These are phyloP conservation scores for Parafenestella ontariensis DNA, from an alignment of 2,329 filamentous ascomycete species.

Conservation along the genomic window DNA sequence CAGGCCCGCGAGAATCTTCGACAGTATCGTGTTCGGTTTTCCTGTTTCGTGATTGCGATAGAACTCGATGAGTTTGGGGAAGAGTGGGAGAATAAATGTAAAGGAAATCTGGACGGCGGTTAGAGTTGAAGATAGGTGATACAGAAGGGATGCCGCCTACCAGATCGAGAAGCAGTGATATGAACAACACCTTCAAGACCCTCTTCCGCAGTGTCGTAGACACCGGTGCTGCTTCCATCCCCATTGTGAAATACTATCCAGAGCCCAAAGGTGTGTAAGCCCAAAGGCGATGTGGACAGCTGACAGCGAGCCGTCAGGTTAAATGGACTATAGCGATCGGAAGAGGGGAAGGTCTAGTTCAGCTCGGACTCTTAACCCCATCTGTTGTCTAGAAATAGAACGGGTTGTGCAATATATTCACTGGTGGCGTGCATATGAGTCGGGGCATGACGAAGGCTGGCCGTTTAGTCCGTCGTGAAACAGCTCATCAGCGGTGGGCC, in stretches of 20 bases:
- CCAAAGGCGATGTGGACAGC: slow-evolving; percentile 15
- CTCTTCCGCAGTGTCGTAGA: slow-evolving; percentile 68
- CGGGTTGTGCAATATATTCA: slow-evolving; percentile 10
- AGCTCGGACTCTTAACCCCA: slow-evolving; percentile 14
- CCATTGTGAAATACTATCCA: slow-evolving; percentile 17
- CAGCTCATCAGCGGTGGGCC: slow-evolving; percentile 18
- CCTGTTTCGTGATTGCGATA: slow-evolving; percentile 83
- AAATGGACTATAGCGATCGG: slow-evolving; percentile 22
- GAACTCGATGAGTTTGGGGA: slow-evolving; percentile 94
- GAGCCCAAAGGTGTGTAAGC: background rate
- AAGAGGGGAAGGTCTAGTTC: slow-evolving; percentile 19
- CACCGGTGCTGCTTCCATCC: slow-evolving; percentile 42
- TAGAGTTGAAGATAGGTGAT: slow-evolving; percentile 10
- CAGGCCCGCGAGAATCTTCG: slow-evolving; percentile 79
- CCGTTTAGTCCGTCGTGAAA: slow-evolving; percentile 19
- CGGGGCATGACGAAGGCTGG: slow-evolving; percentile 22
- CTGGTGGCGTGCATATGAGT: slow-evolving; percentile 14
- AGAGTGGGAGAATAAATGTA: slow-evolving; percentile 96
- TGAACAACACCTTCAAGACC: slow-evolving; percentile 85
- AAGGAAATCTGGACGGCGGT: slow-evolving; percentile 80
- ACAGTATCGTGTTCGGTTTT: slow-evolving; percentile 70
- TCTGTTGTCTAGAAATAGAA: slow-evolving; percentile 24
- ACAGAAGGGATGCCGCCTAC: slow-evolving; percentile 60
- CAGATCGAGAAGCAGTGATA: slow-evolving; percentile 87
- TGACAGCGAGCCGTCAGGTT: slow-evolving; percentile 21